phyloP scores from a whole-genome alignment of 768 basidiomycete genomes.

The Rubroboletus satanas region DNA sequence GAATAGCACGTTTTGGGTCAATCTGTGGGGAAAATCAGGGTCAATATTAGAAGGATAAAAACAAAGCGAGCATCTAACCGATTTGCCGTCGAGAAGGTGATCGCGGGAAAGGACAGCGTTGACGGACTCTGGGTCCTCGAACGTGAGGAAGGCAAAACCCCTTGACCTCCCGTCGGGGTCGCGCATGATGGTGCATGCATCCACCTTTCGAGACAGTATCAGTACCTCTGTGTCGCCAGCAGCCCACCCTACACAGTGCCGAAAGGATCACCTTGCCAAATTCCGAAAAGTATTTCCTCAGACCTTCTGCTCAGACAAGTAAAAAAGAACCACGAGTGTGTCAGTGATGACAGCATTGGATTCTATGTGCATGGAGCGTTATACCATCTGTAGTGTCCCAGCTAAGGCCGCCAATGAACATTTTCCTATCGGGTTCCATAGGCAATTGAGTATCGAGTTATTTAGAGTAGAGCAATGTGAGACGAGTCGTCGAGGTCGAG shows the following conservation, averaged over 20 bases:
- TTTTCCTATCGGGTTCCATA: constrained; percentile 59
- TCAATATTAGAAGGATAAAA: background rate
- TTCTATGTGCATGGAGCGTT: constrained; percentile 27
- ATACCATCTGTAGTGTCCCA: constrained; percentile 92
- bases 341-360: constrained; percentile 24
- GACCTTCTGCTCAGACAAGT: constrained; percentile 44
- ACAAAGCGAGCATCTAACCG: constrained; percentile 40
- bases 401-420: constrained; percentile 88
- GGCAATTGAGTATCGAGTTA: constrained; percentile 29
- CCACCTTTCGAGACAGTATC: constrained; percentile 45
- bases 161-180: constrained; percentile 71
- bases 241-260: constrained; percentile 1
- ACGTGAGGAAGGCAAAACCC: constrained; percentile 84
- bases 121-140: constrained; percentile 62
- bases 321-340: constrained; percentile 18
- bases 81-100: constrained; percentile 76
- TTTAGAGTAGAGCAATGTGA: constrained; percentile 27
- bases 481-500: constrained; percentile 32
- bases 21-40: constrained; percentile 44
- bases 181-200: constrained; percentile 83
- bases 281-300: constrained; percentile 71
- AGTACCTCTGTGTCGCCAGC: constrained; percentile 6
- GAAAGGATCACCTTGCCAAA: constrained; percentile 61
- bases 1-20: constrained; percentile 85
- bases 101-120: constrained; percentile 61